phyloP scores from a whole-genome alignment of 441 rosid species.

The Metrosideros polymorpha region DNA sequence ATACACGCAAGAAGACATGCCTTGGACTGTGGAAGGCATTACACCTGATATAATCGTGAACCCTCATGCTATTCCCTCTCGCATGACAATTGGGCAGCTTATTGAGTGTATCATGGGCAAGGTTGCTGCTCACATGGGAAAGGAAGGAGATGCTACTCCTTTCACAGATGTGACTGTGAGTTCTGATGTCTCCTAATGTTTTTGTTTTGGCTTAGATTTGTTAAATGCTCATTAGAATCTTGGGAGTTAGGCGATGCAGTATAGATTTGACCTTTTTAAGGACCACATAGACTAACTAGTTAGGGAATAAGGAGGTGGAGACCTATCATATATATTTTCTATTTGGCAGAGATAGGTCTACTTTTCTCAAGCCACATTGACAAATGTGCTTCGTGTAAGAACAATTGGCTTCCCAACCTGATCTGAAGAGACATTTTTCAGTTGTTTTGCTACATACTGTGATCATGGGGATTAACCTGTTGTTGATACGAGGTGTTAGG shows the following conservation, averaged over 20 bases:
- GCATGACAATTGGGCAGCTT: constrained; percentile 98
- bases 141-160: constrained; percentile 98
- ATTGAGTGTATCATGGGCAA: constrained; percentile 99
- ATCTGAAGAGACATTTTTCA: neutral
- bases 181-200: neutral
- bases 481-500: neutral
- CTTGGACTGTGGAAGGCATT: constrained; percentile 97
- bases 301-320: neutral
- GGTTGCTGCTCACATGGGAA: constrained; percentile 99
- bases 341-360: neutral
- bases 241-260: neutral
- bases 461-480: neutral
- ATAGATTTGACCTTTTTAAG: neutral
- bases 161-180: constrained; percentile 97
- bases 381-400: neutral
- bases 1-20: constrained; percentile 98
- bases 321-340: neutral
- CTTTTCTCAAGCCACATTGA: neutral
- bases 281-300: neutral
- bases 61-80: constrained; percentile 99
- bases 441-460: neutral
- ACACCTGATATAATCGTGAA: constrained; percentile 92
- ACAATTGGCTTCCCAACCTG: neutral
- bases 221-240: neutral
- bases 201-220: neutral